Conservation (phyloP, 2,329 filamentous ascomycete genomes). For the Endoconidiophora laricicola region DNA sequence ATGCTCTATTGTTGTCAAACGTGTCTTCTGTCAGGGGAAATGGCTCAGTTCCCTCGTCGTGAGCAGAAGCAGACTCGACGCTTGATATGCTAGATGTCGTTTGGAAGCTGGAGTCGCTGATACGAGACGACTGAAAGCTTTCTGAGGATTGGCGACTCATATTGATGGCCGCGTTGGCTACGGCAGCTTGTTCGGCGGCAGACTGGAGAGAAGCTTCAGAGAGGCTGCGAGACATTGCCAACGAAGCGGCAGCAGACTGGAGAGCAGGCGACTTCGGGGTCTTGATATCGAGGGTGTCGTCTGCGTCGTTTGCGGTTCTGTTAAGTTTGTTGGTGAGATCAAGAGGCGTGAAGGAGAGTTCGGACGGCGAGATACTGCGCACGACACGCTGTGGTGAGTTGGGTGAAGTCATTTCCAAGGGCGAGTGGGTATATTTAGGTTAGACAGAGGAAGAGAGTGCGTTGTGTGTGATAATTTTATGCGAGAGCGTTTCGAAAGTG, state of each 20-base stretch:
- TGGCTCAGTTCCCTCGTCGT: constrained; percentile 8
- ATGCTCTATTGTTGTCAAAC: neutral
- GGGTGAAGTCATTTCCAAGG: neutral
- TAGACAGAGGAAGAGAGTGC: no score
- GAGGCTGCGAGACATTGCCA: constrained; percentile 11
- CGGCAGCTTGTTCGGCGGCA: constrained; percentile 39
- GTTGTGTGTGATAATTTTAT: no score
- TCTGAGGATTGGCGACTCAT: constrained; percentile 11
- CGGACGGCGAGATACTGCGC: constrained; percentile 1
- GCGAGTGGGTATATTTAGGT: no score
- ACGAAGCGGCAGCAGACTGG: constrained; percentile 10
- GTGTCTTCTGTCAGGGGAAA: constrained; percentile 25
- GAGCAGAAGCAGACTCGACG: neutral
- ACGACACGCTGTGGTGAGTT: constrained; percentile 1
- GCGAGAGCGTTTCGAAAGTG: no score
- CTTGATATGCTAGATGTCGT: neutral
- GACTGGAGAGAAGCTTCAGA: constrained; percentile 35
- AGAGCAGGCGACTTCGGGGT: constrained; percentile 11
- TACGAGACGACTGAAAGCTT: constrained; percentile 11
- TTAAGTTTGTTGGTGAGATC: neutral
- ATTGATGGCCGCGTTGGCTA: constrained; percentile 10
- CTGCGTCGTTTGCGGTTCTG: neutral
- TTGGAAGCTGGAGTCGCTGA: constrained; percentile 5
- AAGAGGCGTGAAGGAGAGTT: neutral
- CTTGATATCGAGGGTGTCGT: constrained; percentile 5